Conservation (phyloP, 805 yeast species). For the Kluyveromyces aestuarii region DNA sequence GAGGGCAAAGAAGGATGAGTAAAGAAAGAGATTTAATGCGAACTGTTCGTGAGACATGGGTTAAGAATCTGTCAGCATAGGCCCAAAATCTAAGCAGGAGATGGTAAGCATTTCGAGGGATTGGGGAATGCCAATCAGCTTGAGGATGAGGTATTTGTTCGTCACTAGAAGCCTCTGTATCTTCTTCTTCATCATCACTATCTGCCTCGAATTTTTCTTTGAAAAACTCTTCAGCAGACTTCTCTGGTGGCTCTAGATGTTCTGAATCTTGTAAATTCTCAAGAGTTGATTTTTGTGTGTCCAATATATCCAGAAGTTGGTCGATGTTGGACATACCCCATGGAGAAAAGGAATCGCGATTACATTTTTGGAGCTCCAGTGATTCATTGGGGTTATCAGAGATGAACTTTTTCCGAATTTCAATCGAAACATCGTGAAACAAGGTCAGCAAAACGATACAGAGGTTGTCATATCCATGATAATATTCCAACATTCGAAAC, state of each 20-base stretch:
- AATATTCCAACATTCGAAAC: conserved; percentile 70
- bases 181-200: conserved; percentile 29
- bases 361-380: neutral
- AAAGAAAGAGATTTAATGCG: conserved; percentile 49
- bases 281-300: conserved; percentile 22
- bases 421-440: conserved; percentile 50
- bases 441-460: conserved; percentile 68
- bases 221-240: conserved; percentile 26
- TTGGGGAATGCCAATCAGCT: conserved; percentile 56
- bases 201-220: conserved; percentile 30
- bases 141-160: conserved; percentile 9
- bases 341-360: conserved; percentile 32
- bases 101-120: conserved; percentile 52
- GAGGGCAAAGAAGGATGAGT: conserved; percentile 35
- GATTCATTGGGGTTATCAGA: conserved; percentile 14
- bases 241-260: neutral
- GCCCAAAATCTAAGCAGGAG: conserved; percentile 51
- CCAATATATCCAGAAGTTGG: conserved; percentile 38
- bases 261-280: neutral
- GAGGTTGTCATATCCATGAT: conserved; percentile 69
- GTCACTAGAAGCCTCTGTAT: conserved; percentile 2
- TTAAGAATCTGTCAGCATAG: conserved; percentile 61
- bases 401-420: conserved; percentile 34
- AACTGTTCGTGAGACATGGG: conserved; percentile 55
- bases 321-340: conserved; percentile 49